Conservation (phyloP, 352 stramenopile genomes). For the Pythium insidiosum region DNA sequence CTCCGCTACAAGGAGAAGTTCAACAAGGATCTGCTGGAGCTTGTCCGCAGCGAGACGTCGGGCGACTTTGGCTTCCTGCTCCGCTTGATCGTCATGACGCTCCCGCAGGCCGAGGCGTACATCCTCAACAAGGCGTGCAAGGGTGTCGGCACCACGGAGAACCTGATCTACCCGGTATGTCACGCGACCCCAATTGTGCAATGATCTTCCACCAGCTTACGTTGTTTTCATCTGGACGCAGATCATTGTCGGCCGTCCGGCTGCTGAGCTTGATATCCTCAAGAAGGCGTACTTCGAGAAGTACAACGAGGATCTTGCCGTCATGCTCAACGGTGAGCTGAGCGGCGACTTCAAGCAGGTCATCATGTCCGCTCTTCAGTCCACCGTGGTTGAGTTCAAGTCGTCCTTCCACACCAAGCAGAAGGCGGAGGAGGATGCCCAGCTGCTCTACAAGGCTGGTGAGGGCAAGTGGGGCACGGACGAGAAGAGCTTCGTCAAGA, state of each 20-base stretch:
- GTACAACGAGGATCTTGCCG: conserved; percentile 30
- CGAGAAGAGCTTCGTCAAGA: conserved; percentile 53
- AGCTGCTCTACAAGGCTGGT: conserved; percentile 65
- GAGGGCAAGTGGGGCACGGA: conserved; percentile 78
- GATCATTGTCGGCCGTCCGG: conserved; percentile 24
- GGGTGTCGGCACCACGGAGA: conserved; percentile 41
- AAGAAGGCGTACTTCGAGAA: conserved; percentile 39
- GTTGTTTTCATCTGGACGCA: too few species aligned
- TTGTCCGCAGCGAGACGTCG: conserved; percentile 59
- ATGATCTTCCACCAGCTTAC: too few species aligned
- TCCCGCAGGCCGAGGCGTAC: conserved; percentile 50
- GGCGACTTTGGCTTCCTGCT: conserved; percentile 53
- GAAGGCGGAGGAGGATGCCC: conserved; percentile 54
- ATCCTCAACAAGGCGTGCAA: conserved; percentile 59
- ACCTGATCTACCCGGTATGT: conserved; percentile 56
- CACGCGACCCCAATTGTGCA: too few species aligned
- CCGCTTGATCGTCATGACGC: conserved; percentile 38
- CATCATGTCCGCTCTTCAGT: conserved; percentile 24
- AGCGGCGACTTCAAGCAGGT: conserved; percentile 29
- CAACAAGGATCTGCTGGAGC: conserved; percentile 31
- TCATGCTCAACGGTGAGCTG: conserved; percentile 25
- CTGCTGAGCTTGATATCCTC: conserved; percentile 27
- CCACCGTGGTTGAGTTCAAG: conserved; percentile 22
- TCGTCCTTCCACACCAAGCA: conserved; percentile 41
- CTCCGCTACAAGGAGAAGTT: conserved; percentile 55